Conservation (phyloP, 73 alveolate genomes). For the Paramecium sexaurelia region DNA sequence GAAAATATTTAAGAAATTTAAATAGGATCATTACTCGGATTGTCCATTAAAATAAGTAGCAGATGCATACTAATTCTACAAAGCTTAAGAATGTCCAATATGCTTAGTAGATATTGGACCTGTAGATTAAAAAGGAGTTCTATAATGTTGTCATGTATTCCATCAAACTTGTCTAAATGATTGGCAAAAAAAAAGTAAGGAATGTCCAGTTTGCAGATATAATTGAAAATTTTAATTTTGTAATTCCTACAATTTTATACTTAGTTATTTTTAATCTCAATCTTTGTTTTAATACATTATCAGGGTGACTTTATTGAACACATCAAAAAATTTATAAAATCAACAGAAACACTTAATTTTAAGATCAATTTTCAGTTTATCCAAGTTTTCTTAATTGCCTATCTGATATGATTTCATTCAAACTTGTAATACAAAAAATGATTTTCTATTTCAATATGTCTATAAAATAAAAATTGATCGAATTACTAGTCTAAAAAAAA, state of each 20-base stretch:
- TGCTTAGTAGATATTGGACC: neutral
- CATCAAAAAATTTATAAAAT: no score
- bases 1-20: neutral
- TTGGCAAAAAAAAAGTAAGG: neutral
- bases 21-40: neutral
- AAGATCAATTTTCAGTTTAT: no score
- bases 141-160: neutral
- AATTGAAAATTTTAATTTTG: neutral
- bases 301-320: no score
- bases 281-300: no score
- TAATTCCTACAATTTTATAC: neutral
- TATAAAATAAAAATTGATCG: no score
- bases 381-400: no score
- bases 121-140: neutral
- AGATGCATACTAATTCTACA: neutral
- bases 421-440: no score
- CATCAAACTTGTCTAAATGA: neutral
- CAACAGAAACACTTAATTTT: no score
- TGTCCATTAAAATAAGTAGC: neutral
- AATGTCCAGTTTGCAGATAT: conserved; percentile 20
- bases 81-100: neutral
- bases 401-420: no score
- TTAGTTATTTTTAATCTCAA: neutral
- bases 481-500: no score
- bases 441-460: no score